Percentiles rank a stretch among this genome's conserved stretches.
Evolutionary conservation across 2,329 filamentous ascomycete species (phyloP).

Genomic region (Fusarium xyrophilum): DNA sequence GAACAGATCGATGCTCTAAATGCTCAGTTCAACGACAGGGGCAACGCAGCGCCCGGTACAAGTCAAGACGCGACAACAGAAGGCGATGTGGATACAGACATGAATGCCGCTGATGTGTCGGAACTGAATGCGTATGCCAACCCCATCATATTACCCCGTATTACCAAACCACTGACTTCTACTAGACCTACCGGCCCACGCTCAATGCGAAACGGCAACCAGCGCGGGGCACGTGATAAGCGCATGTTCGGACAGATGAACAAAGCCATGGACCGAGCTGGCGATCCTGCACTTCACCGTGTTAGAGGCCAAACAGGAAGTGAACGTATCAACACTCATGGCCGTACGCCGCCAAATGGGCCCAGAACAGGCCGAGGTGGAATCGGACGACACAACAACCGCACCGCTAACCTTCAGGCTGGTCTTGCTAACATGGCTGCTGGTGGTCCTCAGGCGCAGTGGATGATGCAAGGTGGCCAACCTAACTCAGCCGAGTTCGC

Average conservation of each 20-base stretch:
- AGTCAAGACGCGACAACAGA: slow-evolving; percentile 46
- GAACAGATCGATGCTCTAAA: slow-evolving; percentile 77
- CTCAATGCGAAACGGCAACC: slow-evolving; percentile 80
- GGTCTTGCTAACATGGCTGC: slow-evolving; percentile 57
- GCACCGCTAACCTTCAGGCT: slow-evolving; percentile 57
- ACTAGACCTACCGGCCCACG: slow-evolving; percentile 89
- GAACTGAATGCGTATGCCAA: slow-evolving; percentile 66
- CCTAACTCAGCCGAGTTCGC: slow-evolving; percentile 64
- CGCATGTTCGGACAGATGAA: slow-evolving; percentile 86
- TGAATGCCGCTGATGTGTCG: slow-evolving; percentile 64
- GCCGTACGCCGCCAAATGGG: slow-evolving; percentile 73
- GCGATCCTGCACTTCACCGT: slow-evolving; percentile 80
- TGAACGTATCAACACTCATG: slow-evolving; percentile 82
- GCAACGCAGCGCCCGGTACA: slow-evolving; percentile 42
- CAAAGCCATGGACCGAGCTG: slow-evolving; percentile 79
- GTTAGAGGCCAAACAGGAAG: slow-evolving; percentile 74
- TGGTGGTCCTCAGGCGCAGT: slow-evolving; percentile 48
- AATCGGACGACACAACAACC: slow-evolving; percentile 59
- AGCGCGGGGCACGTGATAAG: slow-evolving; percentile 71
- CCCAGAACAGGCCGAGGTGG: slow-evolving; percentile 64
- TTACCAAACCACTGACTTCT: slow-evolving; percentile 50
- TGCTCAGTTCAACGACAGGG: slow-evolving; percentile 64
- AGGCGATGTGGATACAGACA: slow-evolving; percentile 71
- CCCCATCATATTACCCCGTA: background rate
- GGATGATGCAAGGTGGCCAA: slow-evolving; percentile 57